Conservation (phyloP, 768 basidiomycete species). For the Russula compacta region DNA sequence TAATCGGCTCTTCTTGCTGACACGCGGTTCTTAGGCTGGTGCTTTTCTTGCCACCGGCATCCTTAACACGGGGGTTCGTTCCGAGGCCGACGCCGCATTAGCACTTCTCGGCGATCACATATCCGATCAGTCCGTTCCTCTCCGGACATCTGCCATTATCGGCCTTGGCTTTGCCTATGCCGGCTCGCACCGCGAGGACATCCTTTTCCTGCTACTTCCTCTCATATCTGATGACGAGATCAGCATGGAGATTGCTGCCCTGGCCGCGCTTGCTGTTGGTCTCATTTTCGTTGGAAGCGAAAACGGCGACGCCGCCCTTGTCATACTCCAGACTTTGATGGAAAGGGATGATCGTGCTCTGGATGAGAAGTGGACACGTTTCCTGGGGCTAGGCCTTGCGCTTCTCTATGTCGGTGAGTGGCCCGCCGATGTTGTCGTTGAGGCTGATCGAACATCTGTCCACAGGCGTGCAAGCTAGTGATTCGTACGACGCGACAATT, state of each 20-base stretch:
- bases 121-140: conserved; percentile 72
- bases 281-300: conserved; percentile 95
- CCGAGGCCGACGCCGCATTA: conserved; percentile 87
- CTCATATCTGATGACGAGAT: conserved; percentile 70
- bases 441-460: neutral
- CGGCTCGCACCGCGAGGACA: conserved; percentile 85
- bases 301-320: conserved; percentile 84
- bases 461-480: conserved; percentile 77
- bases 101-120: conserved; percentile 87
- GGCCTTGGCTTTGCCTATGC: conserved; percentile 92
- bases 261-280: conserved; percentile 82
- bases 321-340: conserved; percentile 88
- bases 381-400: conserved; percentile 82
- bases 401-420: conserved; percentile 76
- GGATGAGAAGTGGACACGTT: conserved; percentile 90
- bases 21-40: conserved; percentile 48
- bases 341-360: conserved; percentile 67
- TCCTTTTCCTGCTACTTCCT: conserved; percentile 70
- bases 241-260: conserved; percentile 82
- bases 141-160: conserved; percentile 83
- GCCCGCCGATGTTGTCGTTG: conserved; percentile 21
- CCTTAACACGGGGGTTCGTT: conserved; percentile 79
- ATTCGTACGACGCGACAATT: conserved; percentile 75
- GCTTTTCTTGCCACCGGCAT: conserved; percentile 93
- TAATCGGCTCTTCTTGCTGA: neutral